Percentiles rank a stretch among this genome's conserved stretches.
Evolutionary conservation across 768 basidiomycete genomes (phyloP).

Genomic region (Tricholoma furcatifolium): DNA sequence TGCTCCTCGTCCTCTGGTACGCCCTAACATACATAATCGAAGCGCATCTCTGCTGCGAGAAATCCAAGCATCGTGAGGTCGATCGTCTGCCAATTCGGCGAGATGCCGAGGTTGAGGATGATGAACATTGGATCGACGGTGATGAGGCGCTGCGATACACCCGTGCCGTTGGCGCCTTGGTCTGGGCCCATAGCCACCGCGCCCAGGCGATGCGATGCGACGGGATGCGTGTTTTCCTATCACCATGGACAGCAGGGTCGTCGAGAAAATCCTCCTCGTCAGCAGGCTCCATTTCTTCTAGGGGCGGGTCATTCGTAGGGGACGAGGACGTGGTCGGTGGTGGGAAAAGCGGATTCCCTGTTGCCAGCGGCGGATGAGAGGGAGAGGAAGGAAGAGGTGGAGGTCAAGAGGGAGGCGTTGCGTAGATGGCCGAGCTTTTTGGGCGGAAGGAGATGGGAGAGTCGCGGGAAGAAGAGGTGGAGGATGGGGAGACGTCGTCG

Average conservation of each 20-base stretch:
- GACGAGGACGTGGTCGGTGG: conserved; percentile 41
- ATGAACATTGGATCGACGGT: conserved; percentile 62
- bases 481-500: conserved; percentile 4
- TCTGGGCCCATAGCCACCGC: conserved; percentile 51
- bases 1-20: conserved; percentile 61
- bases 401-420: conserved; percentile 15
- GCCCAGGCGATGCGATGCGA: conserved; percentile 47
- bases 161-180: conserved; percentile 33
- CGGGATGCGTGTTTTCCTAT: conserved; percentile 34
- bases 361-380: conserved; percentile 11
- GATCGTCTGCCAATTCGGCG: conserved; percentile 65
- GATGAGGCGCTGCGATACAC: conserved; percentile 58
- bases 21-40: conserved; percentile 86
- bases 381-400: conserved; percentile 16
- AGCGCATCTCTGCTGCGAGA: conserved; percentile 65
- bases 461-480: conserved; percentile 6
- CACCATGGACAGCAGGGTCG: conserved; percentile 44
- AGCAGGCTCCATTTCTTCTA: conserved; percentile 49
- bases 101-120: conserved; percentile 63
- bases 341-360: conserved; percentile 20
- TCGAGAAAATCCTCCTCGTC: conserved; percentile 82
- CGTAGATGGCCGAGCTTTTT: conserved; percentile 6
- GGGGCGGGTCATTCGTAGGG: conserved; percentile 66
- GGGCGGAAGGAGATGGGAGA: conserved; percentile 8
- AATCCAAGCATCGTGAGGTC: conserved; percentile 58